Conservation (phyloP, 2,329 filamentous ascomycete genomes). For the Colletotrichum siamense region DNA sequence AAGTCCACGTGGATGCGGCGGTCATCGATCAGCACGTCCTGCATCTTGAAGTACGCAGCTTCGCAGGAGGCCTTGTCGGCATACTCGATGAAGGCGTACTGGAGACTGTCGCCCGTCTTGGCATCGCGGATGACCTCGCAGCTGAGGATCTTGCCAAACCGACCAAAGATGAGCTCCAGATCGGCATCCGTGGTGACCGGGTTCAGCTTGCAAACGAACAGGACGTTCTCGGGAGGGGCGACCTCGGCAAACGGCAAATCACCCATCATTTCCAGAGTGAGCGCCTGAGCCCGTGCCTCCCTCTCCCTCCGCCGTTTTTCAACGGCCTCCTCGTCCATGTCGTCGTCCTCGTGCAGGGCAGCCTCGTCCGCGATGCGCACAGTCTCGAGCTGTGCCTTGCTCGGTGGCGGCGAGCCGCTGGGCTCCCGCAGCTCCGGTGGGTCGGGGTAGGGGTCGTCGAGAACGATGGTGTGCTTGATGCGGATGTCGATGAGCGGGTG, state of each 20-base stretch:
- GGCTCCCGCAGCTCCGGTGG: constrained; percentile 79
- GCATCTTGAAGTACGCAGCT: constrained; percentile 98
- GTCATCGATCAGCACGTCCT: constrained; percentile 94
- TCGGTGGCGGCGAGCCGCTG: constrained; percentile 79
- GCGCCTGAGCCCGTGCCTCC: constrained; percentile 89
- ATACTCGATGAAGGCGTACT: constrained; percentile 98
- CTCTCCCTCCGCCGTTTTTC: constrained; percentile 85
- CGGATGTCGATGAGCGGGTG: constrained; percentile 93
- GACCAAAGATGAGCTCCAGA: constrained; percentile 93
- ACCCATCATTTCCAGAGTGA: constrained; percentile 97
- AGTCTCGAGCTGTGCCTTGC: constrained; percentile 85
- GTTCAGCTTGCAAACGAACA: constrained; percentile 98
- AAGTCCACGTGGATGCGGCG: constrained; percentile 98
- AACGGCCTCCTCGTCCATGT: constrained; percentile 75
- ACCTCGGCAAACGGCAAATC: constrained; percentile 97
- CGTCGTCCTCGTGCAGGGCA: constrained; percentile 74
- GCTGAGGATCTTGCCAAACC: constrained; percentile 92
- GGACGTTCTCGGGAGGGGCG: constrained; percentile 93
- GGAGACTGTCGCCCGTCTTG: constrained; percentile 91
- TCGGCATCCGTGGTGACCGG: constrained; percentile 96
- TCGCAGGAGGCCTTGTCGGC: constrained; percentile 93
- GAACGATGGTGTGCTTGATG: constrained; percentile 88
- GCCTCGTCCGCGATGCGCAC: constrained; percentile 92
- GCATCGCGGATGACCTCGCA: constrained; percentile 96
- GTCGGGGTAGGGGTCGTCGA: constrained; percentile 92